Evolutionary conservation across 768 basidiomycete genomes (phyloP).

Genomic region (Leucocoprinus birnbaumii): DNA sequence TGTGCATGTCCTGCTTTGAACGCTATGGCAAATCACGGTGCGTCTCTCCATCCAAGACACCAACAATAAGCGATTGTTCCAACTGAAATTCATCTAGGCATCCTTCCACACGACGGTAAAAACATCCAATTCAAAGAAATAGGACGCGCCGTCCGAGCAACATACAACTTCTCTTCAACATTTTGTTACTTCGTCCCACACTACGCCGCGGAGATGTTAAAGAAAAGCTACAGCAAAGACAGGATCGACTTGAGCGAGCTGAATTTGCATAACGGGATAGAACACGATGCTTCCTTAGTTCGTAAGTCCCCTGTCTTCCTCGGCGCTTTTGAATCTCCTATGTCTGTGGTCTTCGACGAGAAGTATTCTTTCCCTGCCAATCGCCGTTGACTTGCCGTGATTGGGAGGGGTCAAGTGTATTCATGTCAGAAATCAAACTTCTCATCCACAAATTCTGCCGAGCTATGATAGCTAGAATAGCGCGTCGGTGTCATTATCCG

Average conservation of each 20-base stretch:
- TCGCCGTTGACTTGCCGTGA: too few relatives aligned
- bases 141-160: slow-evolving; percentile 37
- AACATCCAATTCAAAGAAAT: slow-evolving; percentile 62
- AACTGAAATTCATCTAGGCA: slow-evolving; percentile 40
- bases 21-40: slow-evolving; percentile 82
- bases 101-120: slow-evolving; percentile 60
- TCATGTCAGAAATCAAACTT: too few relatives aligned
- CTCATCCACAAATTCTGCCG: too few relatives aligned
- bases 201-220: slow-evolving; percentile 54
- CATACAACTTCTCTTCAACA: slow-evolving; percentile 68
- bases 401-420: too few relatives aligned
- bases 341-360: too few relatives aligned
- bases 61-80: background rate
- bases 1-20: slow-evolving; percentile 75
- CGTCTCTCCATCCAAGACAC: slow-evolving; percentile 4
- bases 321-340: too few relatives aligned
- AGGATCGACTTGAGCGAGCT: slow-evolving; percentile 65
- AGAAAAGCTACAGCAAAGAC: slow-evolving; percentile 52
- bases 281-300: slow-evolving; percentile 62
- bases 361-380: too few relatives aligned
- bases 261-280: slow-evolving; percentile 71
- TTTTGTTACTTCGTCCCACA: slow-evolving; percentile 69
- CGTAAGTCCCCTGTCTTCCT: slow-evolving; percentile 46
- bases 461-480: background rate
- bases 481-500: too few relatives aligned